Percentiles rank a stretch among this genome's conserved stretches.
Evolutionary conservation across 495 filamentous ascomycete genomes (phyloP).

Genomic region (Pyrenopolyporus hunteri): DNA sequence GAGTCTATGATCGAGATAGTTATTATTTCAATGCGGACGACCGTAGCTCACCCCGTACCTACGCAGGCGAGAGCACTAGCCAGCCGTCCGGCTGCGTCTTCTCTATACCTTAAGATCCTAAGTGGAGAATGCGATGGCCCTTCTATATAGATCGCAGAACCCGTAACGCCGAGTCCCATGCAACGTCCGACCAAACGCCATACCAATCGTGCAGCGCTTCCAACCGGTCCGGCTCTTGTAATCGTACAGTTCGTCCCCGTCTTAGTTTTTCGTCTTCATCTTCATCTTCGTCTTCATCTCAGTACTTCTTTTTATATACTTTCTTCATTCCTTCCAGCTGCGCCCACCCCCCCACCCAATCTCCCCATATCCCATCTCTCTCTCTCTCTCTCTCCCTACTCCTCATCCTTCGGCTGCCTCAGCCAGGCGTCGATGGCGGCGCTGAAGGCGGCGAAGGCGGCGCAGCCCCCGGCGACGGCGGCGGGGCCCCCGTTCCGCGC

Average conservation of each 20-base stretch:
- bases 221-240: background rate
- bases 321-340: background rate
- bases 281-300: too few species aligned
- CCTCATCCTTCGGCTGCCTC: constrained; percentile 66
- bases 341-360: background rate
- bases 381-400: constrained; percentile 35
- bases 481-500: constrained; percentile 87
- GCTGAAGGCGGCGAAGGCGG: constrained; percentile 94
- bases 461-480: constrained; percentile 87
- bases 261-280: too few species aligned
- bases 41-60: background rate
- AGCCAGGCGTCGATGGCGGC: constrained; percentile 94
- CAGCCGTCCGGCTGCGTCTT: background rate
- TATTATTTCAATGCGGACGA: constrained; percentile 10
- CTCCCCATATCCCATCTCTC: background rate
- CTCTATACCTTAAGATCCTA: constrained; percentile 14
- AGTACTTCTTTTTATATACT: too few species aligned
- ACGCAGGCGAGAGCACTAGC: background rate
- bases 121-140: constrained; percentile 30
- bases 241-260: constrained; percentile 9
- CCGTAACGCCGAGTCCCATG: constrained; percentile 33
- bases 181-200: constrained; percentile 24
- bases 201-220: background rate
- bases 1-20: background rate
- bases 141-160: constrained; percentile 5